Evolutionary conservation across 768 basidiomycete genomes (phyloP).

Genomic region (Boletus tylopilopsis): DNA sequence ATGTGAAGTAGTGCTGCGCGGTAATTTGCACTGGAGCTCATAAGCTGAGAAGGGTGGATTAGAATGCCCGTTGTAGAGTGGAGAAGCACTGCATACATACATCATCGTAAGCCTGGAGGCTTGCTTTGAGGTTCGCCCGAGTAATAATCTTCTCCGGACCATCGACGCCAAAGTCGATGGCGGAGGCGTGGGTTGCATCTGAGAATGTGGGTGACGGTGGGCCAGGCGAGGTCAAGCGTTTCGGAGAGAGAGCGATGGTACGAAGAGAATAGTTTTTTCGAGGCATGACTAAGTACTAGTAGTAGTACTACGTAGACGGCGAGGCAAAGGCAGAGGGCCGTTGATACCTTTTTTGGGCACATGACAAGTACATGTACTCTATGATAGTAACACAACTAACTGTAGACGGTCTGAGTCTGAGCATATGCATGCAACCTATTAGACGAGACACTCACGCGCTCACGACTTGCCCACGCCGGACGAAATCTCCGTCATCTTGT

Average conservation of each 20-base stretch:
- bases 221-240: slow-evolving; percentile 44
- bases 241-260: slow-evolving; percentile 46
- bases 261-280: slow-evolving; percentile 55
- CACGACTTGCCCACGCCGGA: slow-evolving; percentile 37
- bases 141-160: slow-evolving; percentile 84
- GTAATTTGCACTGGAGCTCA: slow-evolving; percentile 74
- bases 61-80: slow-evolving; percentile 3
- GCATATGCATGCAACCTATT: not conserved
- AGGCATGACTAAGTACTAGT: slow-evolving; percentile 43
- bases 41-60: slow-evolving; percentile 51
- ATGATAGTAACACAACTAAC: too few relatives aligned
- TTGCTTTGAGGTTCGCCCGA: slow-evolving; percentile 69
- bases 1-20: slow-evolving; percentile 76
- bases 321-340: too few relatives aligned
- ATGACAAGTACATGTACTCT: slow-evolving; percentile 7
- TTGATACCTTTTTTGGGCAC: too few relatives aligned
- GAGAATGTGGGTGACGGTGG: slow-evolving; percentile 85
- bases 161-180: slow-evolving; percentile 68
- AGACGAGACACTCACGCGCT: slow-evolving; percentile 17
- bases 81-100: slow-evolving; percentile 40
- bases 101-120: slow-evolving; percentile 77
- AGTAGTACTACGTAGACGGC: too few relatives aligned
- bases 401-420: not conserved
- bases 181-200: slow-evolving; percentile 74
- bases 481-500: slow-evolving; percentile 78